phyloP scores from a whole-genome alignment of 2,329 filamentous ascomycete genomes.

The Catunica adiposa region DNA sequence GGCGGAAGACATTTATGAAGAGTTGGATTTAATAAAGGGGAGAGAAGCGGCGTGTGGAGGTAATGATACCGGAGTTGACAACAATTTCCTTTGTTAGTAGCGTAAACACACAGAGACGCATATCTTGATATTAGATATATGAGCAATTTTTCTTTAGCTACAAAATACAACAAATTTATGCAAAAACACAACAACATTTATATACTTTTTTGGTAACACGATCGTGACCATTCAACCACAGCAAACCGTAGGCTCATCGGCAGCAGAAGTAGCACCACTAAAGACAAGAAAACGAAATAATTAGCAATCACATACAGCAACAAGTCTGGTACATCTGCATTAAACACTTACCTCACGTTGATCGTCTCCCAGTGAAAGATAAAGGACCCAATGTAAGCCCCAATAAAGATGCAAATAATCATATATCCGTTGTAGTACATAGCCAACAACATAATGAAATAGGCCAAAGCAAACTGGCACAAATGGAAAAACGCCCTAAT shows the following conservation, averaged over 20 bases:
- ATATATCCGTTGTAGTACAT: conserved; percentile 57
- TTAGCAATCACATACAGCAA: neutral
- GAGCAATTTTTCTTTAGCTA: too few species aligned
- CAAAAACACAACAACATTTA: too few species aligned
- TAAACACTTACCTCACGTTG: conserved; percentile 19
- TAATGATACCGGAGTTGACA: neutral
- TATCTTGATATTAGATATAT: too few species aligned
- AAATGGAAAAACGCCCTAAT: conserved; percentile 52
- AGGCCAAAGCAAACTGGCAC: conserved; percentile 56
- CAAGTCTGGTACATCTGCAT: too few species aligned
- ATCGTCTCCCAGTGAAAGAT: conserved; percentile 55
- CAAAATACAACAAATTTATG: too few species aligned
- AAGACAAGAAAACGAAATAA: neutral
- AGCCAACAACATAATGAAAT: conserved; percentile 59
- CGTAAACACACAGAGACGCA: too few species aligned
- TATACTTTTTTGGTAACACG: too few species aligned
- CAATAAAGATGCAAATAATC: conserved; percentile 67
- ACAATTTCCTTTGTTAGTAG: neutral
- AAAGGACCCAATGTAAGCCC: conserved; percentile 55
- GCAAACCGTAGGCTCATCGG: conserved; percentile 26
- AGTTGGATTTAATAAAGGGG: conserved; percentile 10
- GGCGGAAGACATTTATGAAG: conserved; percentile 12
- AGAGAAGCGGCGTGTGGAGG: neutral
- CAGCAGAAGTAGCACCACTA: conserved; percentile 20
- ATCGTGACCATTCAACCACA: conserved; percentile 22